phyloP scores from a whole-genome alignment of 2,329 filamentous ascomycete species.

The Sclerotinia nivalis region DNA sequence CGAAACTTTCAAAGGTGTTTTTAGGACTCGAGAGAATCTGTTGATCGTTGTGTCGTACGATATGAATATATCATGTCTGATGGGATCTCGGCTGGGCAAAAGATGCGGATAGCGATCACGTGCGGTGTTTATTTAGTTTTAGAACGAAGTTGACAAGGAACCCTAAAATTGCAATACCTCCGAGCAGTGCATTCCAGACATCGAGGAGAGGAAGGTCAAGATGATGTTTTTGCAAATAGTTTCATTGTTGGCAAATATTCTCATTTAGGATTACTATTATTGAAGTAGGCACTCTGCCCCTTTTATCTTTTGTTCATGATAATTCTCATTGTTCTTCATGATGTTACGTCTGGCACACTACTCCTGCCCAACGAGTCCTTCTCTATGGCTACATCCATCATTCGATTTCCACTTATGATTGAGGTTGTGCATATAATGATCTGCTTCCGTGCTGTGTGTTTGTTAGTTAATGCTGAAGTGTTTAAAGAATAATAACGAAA shows the following conservation, averaged over 20 bases:
- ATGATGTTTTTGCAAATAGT: neutral
- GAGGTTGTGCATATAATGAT: constrained; percentile 92
- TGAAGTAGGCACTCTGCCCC: neutral
- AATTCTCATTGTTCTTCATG: constrained; percentile 21
- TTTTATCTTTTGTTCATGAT: constrained; percentile 21
- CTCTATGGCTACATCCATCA: constrained; percentile 85
- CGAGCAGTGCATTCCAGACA: constrained; percentile 18
- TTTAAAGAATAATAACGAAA: neutral
- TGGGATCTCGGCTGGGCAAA: constrained; percentile 31
- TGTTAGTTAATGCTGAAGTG: constrained; percentile 23
- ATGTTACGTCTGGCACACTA: constrained; percentile 37
- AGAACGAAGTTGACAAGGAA: constrained; percentile 20
- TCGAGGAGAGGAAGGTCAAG: neutral
- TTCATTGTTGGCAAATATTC: constrained; percentile 14
- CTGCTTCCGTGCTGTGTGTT: constrained; percentile 63
- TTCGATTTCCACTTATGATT: constrained; percentile 82
- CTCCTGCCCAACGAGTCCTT: constrained; percentile 44
- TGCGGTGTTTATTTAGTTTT: constrained; percentile 28
- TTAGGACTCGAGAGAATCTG: constrained; percentile 25
- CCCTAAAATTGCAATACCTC: constrained; percentile 13
- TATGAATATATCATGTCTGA: constrained; percentile 33
- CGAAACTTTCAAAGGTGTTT: constrained; percentile 20
- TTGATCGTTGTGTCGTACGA: constrained; percentile 35
- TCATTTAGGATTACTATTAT: constrained; percentile 23
- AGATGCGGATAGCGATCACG: constrained; percentile 34